These are phyloP conservation scores for Talaromyces stipitatus DNA, from an alignment of 495 filamentous ascomycete genomes.

Conservation along the genomic window DNA sequence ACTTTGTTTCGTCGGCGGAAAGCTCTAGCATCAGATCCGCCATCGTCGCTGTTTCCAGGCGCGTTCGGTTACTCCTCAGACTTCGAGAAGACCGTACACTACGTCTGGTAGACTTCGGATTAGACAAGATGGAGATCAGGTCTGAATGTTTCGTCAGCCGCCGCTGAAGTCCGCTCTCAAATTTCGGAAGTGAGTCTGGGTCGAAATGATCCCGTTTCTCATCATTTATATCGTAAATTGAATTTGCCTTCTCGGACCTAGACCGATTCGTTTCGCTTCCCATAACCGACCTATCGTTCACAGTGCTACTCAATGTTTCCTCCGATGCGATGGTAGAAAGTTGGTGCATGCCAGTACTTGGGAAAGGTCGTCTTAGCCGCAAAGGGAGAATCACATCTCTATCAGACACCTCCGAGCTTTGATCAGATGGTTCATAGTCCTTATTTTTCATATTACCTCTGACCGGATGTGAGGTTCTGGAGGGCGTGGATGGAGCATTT, in stretches of 20 bases:
- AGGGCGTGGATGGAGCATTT: background rate
- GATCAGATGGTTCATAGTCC: conserved; percentile 15
- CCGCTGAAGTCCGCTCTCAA: conserved; percentile 41
- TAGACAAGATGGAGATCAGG: conserved; percentile 83
- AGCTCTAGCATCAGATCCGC: conserved; percentile 75
- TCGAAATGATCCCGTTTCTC: conserved; percentile 40
- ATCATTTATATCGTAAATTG: background rate
- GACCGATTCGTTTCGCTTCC: background rate
- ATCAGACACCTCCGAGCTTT: conserved; percentile 32
- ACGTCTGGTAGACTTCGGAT: conserved; percentile 55
- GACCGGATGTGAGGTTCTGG: background rate
- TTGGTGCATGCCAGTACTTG: conserved; percentile 56
- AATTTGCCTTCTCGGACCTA: conserved; percentile 10
- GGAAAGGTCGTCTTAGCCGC: conserved; percentile 44
- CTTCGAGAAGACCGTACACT: conserved; percentile 66
- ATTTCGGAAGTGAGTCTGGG: conserved; percentile 17
- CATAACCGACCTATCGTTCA: conserved; percentile 19
- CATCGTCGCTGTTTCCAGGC: conserved; percentile 57
- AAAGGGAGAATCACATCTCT: conserved; percentile 31
- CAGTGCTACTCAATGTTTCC: conserved; percentile 47
- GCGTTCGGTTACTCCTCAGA: conserved; percentile 62
- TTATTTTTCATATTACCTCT: background rate
- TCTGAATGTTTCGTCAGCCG: conserved; percentile 88
- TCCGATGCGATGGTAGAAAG: conserved; percentile 68
- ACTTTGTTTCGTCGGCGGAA: conserved; percentile 76